phyloP scores from a whole-genome alignment of 352 stramenopile species.

The Aphanomyces stellatus region DNA sequence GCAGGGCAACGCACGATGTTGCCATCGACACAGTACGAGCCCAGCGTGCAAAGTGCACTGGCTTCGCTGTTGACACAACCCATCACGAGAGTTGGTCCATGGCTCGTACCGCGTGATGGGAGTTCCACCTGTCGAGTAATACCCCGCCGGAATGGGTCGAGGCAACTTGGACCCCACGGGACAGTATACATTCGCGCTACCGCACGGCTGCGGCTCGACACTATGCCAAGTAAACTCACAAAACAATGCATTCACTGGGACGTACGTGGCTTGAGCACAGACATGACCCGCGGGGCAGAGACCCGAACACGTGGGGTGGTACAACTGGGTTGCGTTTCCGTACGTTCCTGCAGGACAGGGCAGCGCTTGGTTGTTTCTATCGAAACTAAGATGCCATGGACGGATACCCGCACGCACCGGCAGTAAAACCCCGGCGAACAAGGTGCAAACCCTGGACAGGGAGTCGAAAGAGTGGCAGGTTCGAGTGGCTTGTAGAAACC shows the following conservation, averaged over 20 bases:
- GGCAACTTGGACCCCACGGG: slow-evolving; percentile 35
- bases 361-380: slow-evolving; percentile 8
- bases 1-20: slow-evolving; percentile 56
- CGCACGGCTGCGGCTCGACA: slow-evolving; percentile 33
- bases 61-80: slow-evolving; percentile 19
- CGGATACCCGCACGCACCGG: not conserved
- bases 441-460: not conserved
- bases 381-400: not conserved
- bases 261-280: slow-evolving; percentile 36
- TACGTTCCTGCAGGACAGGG: slow-evolving; percentile 56
- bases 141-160: slow-evolving; percentile 24
- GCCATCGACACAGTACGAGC: slow-evolving; percentile 64
- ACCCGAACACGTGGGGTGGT: slow-evolving; percentile 36
- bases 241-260: not conserved
- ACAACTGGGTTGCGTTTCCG: slow-evolving; percentile 35
- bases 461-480: not conserved
- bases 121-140: slow-evolving; percentile 34
- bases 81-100: not conserved
- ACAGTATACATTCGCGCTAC: slow-evolving; percentile 39
- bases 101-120: slow-evolving; percentile 19
- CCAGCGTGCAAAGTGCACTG: slow-evolving; percentile 45
- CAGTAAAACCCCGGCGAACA: not conserved
- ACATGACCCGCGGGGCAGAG: slow-evolving; percentile 54
- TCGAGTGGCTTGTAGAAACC: not conserved
- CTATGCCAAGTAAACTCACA: not conserved